These are phyloP conservation scores for Saccharomyces kudriavzevii DNA, from an alignment of 805 yeast genomes.

Conservation along the genomic window DNA sequence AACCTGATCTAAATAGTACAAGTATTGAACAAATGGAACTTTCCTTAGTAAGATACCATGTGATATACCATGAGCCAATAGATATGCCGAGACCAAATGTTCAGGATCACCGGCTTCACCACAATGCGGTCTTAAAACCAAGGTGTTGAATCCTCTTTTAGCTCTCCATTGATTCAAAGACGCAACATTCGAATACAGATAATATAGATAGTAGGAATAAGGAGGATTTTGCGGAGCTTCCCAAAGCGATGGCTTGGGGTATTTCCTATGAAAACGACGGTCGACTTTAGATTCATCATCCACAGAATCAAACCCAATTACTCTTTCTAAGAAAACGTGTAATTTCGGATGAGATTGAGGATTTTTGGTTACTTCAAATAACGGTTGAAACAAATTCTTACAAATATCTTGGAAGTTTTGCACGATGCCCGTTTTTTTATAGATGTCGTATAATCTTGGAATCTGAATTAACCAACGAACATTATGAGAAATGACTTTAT, in stretches of 20 bases:
- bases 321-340: slow-evolving; percentile 81
- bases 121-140: slow-evolving; percentile 94
- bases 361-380: slow-evolving; percentile 80
- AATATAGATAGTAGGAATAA: slow-evolving; percentile 90
- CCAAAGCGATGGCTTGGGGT: slow-evolving; percentile 85
- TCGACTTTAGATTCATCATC: slow-evolving; percentile 96
- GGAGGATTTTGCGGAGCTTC: slow-evolving; percentile 77
- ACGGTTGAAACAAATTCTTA: slow-evolving; percentile 72
- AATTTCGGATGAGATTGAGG: slow-evolving; percentile 88
- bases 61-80: slow-evolving; percentile 85
- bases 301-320: slow-evolving; percentile 95
- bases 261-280: slow-evolving; percentile 70
- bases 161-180: slow-evolving; percentile 80
- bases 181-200: slow-evolving; percentile 77
- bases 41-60: slow-evolving; percentile 93
- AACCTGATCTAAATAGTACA: slow-evolving; percentile 87
- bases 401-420: slow-evolving; percentile 67
- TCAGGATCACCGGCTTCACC: slow-evolving; percentile 99
- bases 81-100: slow-evolving; percentile 81
- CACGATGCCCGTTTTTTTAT: slow-evolving; percentile 68
- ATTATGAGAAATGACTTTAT: slow-evolving; percentile 82
- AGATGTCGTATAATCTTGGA: slow-evolving; percentile 87
- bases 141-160: slow-evolving; percentile 69
- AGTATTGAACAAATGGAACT: slow-evolving; percentile 88
- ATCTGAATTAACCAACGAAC: slow-evolving; percentile 96